phyloP scores from a whole-genome alignment of 345 rosid genomes.

The Brassica cretica region DNA sequence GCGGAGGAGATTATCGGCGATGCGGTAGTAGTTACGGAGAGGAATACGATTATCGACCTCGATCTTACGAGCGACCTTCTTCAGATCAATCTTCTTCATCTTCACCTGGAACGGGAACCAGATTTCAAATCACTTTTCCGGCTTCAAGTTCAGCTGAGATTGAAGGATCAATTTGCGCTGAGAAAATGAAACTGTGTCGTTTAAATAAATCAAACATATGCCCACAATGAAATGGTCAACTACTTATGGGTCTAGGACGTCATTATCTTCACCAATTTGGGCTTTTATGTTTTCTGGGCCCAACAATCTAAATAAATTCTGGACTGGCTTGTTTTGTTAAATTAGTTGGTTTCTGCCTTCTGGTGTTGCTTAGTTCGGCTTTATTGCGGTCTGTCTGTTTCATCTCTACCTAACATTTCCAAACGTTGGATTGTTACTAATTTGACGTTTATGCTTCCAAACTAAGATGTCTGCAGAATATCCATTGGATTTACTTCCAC shows the following conservation, averaged over 20 bases:
- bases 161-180: too few species aligned
- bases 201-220: conserved; percentile 9
- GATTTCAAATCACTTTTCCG: conserved; percentile 25
- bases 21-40: conserved; percentile 75
- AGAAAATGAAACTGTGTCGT: conserved; percentile 32
- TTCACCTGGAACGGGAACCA: background rate
- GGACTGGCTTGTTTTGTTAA: too few species aligned
- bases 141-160: conserved; percentile 1
- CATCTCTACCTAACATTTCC: background rate
- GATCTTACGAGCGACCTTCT: conserved; percentile 55
- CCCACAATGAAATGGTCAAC: conserved; percentile 32
- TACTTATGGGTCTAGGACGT: background rate
- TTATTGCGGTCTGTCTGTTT: background rate
- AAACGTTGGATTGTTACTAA: background rate
- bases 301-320: too few species aligned
- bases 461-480: background rate
- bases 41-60: conserved; percentile 85
- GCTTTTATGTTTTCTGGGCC: background rate
- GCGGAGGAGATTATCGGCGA: conserved; percentile 91
- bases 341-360: too few species aligned
- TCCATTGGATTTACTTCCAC: background rate
- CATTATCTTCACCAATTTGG: background rate
- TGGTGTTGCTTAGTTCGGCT: background rate
- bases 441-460: background rate
- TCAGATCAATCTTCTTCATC: conserved; percentile 70